Evolutionary conservation across 495 filamentous ascomycete genomes (phyloP), one percentile per base, ranked within the genome.

Genomic region (Xylaria cubensis): DNA sequence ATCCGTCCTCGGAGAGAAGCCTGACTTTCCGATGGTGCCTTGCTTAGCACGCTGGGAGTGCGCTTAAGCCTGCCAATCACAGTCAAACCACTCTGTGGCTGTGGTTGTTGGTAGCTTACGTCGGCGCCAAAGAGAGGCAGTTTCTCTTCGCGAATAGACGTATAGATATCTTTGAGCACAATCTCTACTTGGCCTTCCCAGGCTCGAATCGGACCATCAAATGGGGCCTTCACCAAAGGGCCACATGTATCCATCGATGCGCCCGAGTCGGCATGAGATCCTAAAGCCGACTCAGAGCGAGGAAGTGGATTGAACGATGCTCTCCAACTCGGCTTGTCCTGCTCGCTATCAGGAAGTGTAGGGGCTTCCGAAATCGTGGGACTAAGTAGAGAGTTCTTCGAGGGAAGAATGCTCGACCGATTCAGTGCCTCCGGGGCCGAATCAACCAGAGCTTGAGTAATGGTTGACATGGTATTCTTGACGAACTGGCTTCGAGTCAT

Each of bases 401-500:
- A 82, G 3, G 81, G 77, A 13, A 81, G 82, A 67, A 80, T 85
- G 77, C 76, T 86, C 76, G 76, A 84, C 78, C 74, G 80, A 41
- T 93, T 90, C 73, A 91, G 91, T 10, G 83, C 88, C 67, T 93
- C 89, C 3, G 92, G 90, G 10, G 85, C 88, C 32, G 90, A 87
- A 70, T 97, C 93, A 44, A 86, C 82, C 50, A 93, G 89, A 34
- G 93, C 91, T 67, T 92, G 88, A 41, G 89, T 90, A 64, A 98
- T 91, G 3, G 95, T 97, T 6, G 93, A 92, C 87, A 98, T 90
- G 13, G 96, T 98, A 75, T 99, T 99, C 81, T 96, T 97, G 78
- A 98, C 88, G 78, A 97, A 99, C 77, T 98, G 94, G 74, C 84
- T 90, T 72, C 91, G 89, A 26, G 94, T 97, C 96, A 99, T 99